phyloP scores from a whole-genome alignment of 495 filamentous ascomycete species.

The Aspergillus cristatus region DNA sequence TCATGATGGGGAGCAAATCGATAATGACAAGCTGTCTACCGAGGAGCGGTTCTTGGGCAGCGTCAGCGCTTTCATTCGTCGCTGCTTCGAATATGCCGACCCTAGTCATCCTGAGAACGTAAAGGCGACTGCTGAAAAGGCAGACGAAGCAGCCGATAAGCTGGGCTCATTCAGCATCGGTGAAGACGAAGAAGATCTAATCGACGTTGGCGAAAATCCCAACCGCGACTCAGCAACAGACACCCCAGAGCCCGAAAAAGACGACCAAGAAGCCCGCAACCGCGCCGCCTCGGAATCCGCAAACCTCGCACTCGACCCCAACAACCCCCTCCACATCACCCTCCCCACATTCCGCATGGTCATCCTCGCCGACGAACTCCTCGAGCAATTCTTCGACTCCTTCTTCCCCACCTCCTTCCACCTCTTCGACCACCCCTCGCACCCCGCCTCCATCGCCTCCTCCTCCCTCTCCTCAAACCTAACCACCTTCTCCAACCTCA shows the following conservation, averaged over 20 bases:
- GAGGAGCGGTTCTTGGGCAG: constrained; percentile 83
- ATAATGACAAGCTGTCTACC: constrained; percentile 33
- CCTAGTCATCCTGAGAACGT: constrained; percentile 67
- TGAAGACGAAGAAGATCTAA: constrained; percentile 66
- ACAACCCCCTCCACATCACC: constrained; percentile 89
- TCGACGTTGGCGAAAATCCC: constrained; percentile 42
- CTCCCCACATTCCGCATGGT: constrained; percentile 99
- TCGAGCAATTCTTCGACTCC: constrained; percentile 93
- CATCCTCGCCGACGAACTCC: constrained; percentile 85
- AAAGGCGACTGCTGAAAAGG: constrained; percentile 10
- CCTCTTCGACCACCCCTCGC: constrained; percentile 41
- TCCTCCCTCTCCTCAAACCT: constrained; percentile 65
- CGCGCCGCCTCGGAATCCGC: constrained; percentile 39
- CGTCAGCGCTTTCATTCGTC: constrained; percentile 87
- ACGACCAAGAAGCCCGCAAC: constrained; percentile 4
- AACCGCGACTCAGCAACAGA: constrained; percentile 11
- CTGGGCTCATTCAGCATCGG: constrained; percentile 66
- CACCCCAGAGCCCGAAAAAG: constrained; percentile 2
- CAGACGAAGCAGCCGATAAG: constrained; percentile 28
- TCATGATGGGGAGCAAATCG: constrained; percentile 14
- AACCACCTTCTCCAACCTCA: constrained; percentile 69
- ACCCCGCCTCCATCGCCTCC: constrained; percentile 33
- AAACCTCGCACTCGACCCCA: constrained; percentile 84
- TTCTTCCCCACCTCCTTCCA: constrained; percentile 65
- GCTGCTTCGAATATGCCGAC: constrained; percentile 97